Percentiles rank a stretch among this genome's conserved stretches.
Conservation (phyloP, 2,329 filamentous ascomycete genomes). For the Sphaerulina vaccinii region DNA sequence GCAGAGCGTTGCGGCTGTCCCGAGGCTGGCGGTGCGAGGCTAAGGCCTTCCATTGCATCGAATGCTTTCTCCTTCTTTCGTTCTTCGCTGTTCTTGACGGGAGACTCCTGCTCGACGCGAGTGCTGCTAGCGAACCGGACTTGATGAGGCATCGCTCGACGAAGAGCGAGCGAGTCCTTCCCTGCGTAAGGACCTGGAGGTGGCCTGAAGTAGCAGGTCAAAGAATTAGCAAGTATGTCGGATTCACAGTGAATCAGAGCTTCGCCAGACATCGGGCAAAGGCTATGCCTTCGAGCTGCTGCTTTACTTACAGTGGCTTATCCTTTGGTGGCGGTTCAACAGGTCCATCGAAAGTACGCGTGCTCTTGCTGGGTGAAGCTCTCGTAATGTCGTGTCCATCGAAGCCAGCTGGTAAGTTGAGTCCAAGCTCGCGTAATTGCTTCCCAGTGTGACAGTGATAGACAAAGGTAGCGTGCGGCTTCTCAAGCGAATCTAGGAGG, state of each 20-base stretch:
- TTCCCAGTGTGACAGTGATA: constrained; percentile 31
- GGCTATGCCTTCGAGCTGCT: no score
- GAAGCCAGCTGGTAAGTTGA: constrained; percentile 3
- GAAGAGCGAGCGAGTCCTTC: constrained; percentile 13
- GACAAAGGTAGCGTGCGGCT: constrained; percentile 49
- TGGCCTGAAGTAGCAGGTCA: no score
- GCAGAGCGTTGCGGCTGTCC: neutral
- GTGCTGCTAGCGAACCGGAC: no score
- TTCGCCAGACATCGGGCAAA: no score
- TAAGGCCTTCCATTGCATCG: constrained; percentile 6
- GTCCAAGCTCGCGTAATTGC: constrained; percentile 5
- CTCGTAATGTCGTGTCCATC: constrained; percentile 9
- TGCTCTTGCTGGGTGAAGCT: constrained; percentile 10
- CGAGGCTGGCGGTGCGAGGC: neutral
- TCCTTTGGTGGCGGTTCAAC: constrained; percentile 6
- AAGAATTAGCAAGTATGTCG: no score
- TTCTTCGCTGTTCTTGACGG: neutral
- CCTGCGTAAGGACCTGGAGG: neutral
- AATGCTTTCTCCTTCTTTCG: neutral
- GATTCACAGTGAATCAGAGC: no score
- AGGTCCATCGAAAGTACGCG: neutral
- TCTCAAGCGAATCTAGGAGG: constrained; percentile 49
- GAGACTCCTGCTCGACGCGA: neutral
- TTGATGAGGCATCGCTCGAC: neutral
- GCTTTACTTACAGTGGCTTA: constrained; percentile 5